A percentile compares a stretch with the other conserved stretches of the same genome.
Conservation (phyloP, 192 early-diverging fungal genomes). For the Coemansia furcata region DNA sequence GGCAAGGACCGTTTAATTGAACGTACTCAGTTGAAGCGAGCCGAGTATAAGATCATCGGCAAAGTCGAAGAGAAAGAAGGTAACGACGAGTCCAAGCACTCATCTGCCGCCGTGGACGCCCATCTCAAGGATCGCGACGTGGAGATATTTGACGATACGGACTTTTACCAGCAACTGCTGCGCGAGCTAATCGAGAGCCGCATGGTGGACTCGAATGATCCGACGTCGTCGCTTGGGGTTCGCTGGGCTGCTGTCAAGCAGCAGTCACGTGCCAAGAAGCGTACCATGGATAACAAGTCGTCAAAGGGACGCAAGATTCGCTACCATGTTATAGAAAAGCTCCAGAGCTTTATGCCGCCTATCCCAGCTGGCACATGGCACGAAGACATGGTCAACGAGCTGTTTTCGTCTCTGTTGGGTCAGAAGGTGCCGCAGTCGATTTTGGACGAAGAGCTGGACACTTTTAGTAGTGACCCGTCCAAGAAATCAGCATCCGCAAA, state of each 20-base stretch:
- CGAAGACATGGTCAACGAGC: slow-evolving; percentile 88
- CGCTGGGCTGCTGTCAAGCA: slow-evolving; percentile 82
- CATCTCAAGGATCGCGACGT: slow-evolving; percentile 56
- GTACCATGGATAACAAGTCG: slow-evolving; percentile 79
- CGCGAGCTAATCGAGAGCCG: slow-evolving; percentile 94
- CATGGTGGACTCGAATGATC: slow-evolving; percentile 90
- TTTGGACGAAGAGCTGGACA: slow-evolving; percentile 32
- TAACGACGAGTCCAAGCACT: slow-evolving; percentile 47
- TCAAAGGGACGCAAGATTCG: slow-evolving; percentile 89
- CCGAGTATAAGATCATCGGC: slow-evolving; percentile 60
- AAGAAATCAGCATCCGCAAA: background rate
- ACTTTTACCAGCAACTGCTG: slow-evolving; percentile 92
- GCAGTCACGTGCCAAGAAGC: slow-evolving; percentile 63
- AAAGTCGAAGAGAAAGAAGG: slow-evolving; percentile 8
- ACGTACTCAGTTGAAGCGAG: slow-evolving; percentile 80
- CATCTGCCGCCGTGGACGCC: slow-evolving; percentile 61
- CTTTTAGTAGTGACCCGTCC: background rate
- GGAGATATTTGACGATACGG: slow-evolving; percentile 94
- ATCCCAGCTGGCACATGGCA: slow-evolving; percentile 89
- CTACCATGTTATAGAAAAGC: slow-evolving; percentile 94
- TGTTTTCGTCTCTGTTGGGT: slow-evolving; percentile 84
- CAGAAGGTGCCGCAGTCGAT: slow-evolving; percentile 53
- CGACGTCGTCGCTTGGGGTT: slow-evolving; percentile 66
- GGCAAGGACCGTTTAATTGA: slow-evolving; percentile 79
- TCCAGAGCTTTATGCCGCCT: slow-evolving; percentile 96